Base-by-base conservation (phyloP, 192 early-diverging fungal genomes). In the Allomyces macrogynus region DNA sequence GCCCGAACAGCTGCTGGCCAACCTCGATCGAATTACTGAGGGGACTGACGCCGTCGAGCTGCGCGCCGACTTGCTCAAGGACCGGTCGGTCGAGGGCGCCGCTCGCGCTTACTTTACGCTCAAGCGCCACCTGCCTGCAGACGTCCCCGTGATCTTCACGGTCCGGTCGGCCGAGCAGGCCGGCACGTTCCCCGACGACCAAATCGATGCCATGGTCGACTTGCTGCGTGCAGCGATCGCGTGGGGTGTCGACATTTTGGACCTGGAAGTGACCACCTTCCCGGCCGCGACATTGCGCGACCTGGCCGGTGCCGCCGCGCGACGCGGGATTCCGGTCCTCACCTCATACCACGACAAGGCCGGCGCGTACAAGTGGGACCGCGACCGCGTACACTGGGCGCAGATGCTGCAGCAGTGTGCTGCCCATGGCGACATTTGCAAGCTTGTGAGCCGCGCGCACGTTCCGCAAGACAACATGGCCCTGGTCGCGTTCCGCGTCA, bases 161-260 rank as follows among this genome's bases (percentile, higher is more conserved):
- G 92, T 99, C 20, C 81, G 95, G 44, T 90, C 93, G 2, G 71
- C 75, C 65, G 77, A 80, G 24, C 95, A 99, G 75, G 93, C 88
- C 61, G 94, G 94, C 27, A 80, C 78, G 7, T 99, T 88, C 77
- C 79, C 86, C 10, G 82, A 84, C 25, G 74, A 77, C 11, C 80
- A 80, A 20, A 68, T 76, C 43, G 72, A 82, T 32, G 79, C 77
- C 18, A 79, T 89, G 80, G 77, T 84, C 40, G 75, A 73, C 7
- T 74, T 97, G 18, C 69, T 95, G 49, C 65, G 71, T 14, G 71
- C 76, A 61, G 94, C 86, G 23, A 54, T 88, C 24, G 77, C 80
- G 62, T 92, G 91, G 90, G 94, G 92, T 24, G 88, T 89, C 71
- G 94, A 97, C 75, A 95, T 89, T 69, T 73, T 99, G 26, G 96